These are phyloP conservation scores for Blastomyces gilchristii DNA, from an alignment of 2,329 filamentous ascomycete genomes.

Conservation along the genomic window DNA sequence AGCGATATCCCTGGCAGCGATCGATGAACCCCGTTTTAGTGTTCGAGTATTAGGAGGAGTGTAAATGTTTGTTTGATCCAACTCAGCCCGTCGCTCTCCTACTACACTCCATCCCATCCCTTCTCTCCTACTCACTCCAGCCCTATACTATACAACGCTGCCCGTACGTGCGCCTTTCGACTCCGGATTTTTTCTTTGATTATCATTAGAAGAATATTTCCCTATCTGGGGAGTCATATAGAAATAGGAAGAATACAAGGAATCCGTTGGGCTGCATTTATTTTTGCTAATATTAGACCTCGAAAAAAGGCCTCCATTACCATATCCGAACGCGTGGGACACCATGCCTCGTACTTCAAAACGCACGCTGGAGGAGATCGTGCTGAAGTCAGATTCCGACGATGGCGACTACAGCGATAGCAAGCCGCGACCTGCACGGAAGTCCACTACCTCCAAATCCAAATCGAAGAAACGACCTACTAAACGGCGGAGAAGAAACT, in stretches of 20 bases:
- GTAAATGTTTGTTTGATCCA: slow-evolving; percentile 4
- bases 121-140: neutral
- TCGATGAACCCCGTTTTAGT: neutral
- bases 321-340: slow-evolving; percentile 11
- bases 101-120: neutral
- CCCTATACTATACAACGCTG: neutral
- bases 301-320: slow-evolving; percentile 10
- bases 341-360: slow-evolving; percentile 29
- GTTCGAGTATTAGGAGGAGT: neutral
- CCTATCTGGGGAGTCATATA: neutral
- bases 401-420: slow-evolving; percentile 38
- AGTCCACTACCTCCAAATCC: slow-evolving; percentile 22
- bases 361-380: slow-evolving; percentile 35
- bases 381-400: slow-evolving; percentile 35
- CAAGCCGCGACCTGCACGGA: slow-evolving; percentile 22
- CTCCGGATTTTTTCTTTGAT: neutral
- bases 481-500: slow-evolving; percentile 35
- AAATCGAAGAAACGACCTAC: slow-evolving; percentile 23
- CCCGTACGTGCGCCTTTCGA: slow-evolving; percentile 2
- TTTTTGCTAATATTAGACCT: slow-evolving; percentile 12
- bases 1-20: neutral
- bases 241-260: too few species aligned
- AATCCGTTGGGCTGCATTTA: too few species aligned
- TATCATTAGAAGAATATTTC: neutral
- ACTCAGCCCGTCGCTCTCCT: neutral